A percentile compares a stretch with the other conserved stretches of the same genome.
These are phyloP conservation scores for Globisporangium lucens DNA, from an alignment of 352 stramenopile species.

Conservation along the genomic window DNA sequence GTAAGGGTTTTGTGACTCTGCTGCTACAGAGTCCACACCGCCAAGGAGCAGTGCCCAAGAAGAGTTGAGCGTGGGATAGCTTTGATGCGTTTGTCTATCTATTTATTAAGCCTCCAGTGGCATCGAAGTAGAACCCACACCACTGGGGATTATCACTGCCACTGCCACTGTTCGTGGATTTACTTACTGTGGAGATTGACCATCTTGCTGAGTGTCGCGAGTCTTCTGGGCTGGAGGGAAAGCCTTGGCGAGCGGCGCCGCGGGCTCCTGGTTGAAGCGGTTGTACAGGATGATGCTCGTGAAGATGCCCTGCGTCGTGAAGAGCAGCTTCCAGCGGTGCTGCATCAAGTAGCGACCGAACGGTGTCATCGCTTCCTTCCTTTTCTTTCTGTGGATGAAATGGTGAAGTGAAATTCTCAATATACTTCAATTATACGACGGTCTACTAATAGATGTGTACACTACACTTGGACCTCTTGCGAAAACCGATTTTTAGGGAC, in stretches of 20 bases:
- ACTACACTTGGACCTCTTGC: too few relatives aligned
- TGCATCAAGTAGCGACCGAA: slow-evolving; percentile 57
- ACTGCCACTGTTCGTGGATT: neutral
- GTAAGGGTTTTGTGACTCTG: neutral
- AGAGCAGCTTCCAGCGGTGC: slow-evolving; percentile 75
- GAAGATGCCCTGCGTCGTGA: slow-evolving; percentile 70
- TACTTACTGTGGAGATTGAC: neutral
- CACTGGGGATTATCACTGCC: neutral
- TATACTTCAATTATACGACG: too few relatives aligned
- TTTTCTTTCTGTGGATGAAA: neutral
- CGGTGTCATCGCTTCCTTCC: slow-evolving; percentile 29
- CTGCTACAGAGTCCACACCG: neutral
- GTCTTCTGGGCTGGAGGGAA: slow-evolving; percentile 10
- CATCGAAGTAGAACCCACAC: neutral
- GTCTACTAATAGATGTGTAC: too few relatives aligned
- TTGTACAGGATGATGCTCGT: slow-evolving; percentile 62
- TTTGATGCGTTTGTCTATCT: neutral
- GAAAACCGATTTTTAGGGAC: too few relatives aligned
- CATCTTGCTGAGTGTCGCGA: neutral
- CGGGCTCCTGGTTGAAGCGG: slow-evolving; percentile 35
- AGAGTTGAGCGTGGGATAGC: neutral
- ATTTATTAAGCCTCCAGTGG: neutral
- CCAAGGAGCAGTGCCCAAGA: neutral
- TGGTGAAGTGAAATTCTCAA: neutral
- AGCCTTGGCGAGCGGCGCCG: slow-evolving; percentile 10